Conservation (phyloP, 257 asterid genomes). For the Capsicum pubescens region DNA sequence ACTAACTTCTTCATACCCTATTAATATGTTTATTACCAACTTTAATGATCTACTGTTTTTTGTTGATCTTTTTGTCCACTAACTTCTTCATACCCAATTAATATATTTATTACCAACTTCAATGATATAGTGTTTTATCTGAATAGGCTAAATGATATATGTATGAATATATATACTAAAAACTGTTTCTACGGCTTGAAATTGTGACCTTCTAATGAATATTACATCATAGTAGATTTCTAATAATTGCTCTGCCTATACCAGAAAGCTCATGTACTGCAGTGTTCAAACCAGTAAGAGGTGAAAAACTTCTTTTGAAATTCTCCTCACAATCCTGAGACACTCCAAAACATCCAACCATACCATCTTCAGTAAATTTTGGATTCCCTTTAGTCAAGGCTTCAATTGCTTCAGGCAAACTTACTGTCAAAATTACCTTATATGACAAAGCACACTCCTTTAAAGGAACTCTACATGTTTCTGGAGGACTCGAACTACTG, state of each 20-base stretch:
- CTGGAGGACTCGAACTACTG: conserved; percentile 8
- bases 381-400: conserved; percentile 42
- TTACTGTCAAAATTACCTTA: conserved; percentile 6
- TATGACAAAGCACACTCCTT: conserved; percentile 17
- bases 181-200: too few relatives aligned
- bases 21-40: too few relatives aligned
- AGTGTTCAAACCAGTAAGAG: conserved; percentile 29
- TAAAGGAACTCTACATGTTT: background rate
- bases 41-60: too few relatives aligned
- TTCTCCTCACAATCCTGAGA: conserved; percentile 10
- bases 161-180: too few relatives aligned
- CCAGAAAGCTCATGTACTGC: conserved; percentile 52
- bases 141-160: too few relatives aligned
- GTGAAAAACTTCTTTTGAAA: conserved; percentile 29
- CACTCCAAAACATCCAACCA: conserved; percentile 34
- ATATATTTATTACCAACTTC: too few relatives aligned
- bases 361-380: conserved; percentile 38
- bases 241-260: conserved; percentile 48
- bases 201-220: too few relatives aligned
- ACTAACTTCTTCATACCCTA: too few relatives aligned
- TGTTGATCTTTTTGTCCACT: too few relatives aligned
- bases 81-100: too few relatives aligned
- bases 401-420: conserved; percentile 36
- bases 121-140: too few relatives aligned
- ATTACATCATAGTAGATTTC: conserved; percentile 40